These are phyloP conservation scores for Pelargonium citronellum DNA, from an alignment of 441 rosid genomes.

Conservation along the genomic window DNA sequence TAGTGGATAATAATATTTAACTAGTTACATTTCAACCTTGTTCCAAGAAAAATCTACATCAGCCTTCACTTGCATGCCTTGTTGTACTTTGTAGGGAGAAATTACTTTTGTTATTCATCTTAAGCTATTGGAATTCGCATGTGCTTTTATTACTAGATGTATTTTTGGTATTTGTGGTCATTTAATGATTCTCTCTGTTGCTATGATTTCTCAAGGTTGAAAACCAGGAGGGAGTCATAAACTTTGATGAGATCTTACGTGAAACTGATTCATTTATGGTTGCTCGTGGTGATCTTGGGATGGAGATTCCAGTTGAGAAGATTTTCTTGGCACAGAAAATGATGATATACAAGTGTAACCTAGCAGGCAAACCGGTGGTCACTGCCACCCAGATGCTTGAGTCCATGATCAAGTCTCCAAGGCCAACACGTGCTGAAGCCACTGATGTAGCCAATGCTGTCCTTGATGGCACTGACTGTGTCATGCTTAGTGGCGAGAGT, in stretches of 20 bases:
- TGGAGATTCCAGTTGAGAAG: slow-evolving; percentile 96
- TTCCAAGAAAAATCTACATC: background rate
- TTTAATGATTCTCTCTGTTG: background rate
- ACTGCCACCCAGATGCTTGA: slow-evolving; percentile 98
- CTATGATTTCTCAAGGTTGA: slow-evolving; percentile 50
- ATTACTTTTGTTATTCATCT: background rate
- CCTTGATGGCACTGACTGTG: slow-evolving; percentile 91
- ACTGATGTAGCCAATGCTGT: slow-evolving; percentile 97
- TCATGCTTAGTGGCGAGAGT: slow-evolving; percentile 94
- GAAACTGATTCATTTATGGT: slow-evolving; percentile 93
- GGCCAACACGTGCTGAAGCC: slow-evolving; percentile 96
- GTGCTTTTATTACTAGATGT: background rate
- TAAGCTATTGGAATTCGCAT: background rate
- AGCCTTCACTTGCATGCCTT: background rate
- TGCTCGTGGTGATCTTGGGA: slow-evolving; percentile 93
- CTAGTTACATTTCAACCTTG: background rate
- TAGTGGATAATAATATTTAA: background rate
- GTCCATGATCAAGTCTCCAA: slow-evolving; percentile 94
- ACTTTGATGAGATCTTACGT: slow-evolving; percentile 77
- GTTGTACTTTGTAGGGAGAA: background rate
- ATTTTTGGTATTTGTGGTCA: background rate
- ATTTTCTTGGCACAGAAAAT: slow-evolving; percentile 93
- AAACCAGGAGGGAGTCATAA: slow-evolving; percentile 90
- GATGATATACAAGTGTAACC: slow-evolving; percentile 91
- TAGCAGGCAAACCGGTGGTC: slow-evolving; percentile 90